phyloP scores from a whole-genome alignment of 225 moss, liverwort and hornwort genomes.

The Neckera pumila region DNA sequence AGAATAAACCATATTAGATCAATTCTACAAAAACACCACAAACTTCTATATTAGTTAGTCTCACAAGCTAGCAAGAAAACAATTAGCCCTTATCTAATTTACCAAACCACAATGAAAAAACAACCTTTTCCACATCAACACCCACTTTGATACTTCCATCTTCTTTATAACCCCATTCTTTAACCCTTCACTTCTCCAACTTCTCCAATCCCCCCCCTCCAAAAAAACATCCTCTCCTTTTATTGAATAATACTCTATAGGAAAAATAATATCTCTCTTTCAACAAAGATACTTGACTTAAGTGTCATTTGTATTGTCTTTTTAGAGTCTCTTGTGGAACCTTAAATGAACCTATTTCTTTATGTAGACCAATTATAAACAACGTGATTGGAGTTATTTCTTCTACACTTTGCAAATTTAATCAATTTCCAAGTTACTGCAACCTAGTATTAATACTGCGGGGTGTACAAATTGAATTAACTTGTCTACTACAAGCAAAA shows the following conservation, averaged over 20 bases:
- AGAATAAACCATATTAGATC: not conserved
- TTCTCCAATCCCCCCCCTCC: accelerated
- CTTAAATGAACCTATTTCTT: not conserved
- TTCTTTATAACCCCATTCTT: too few species aligned
- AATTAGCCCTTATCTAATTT: not conserved
- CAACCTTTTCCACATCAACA: not conserved
- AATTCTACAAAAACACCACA: too few species aligned
- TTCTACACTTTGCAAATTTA: not conserved
- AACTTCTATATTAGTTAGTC: not conserved
- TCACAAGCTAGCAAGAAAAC: not conserved
- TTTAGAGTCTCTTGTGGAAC: not conserved
- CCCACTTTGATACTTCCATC: too few species aligned
- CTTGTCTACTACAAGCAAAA: not conserved
- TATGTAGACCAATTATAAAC: not conserved
- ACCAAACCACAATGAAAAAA: not conserved
- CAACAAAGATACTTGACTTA: not conserved
- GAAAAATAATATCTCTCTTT: not conserved
- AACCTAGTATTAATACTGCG: not conserved
- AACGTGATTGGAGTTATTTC: not conserved
- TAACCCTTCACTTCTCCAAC: not conserved
- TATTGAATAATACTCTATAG: not conserved
- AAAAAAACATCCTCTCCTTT: not conserved
- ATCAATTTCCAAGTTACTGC: not conserved
- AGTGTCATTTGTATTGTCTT: not conserved
- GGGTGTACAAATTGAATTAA: not conserved